These are phyloP conservation scores for Talaromyces trachyspermus DNA, from an alignment of 495 filamentous ascomycete genomes.

Conservation along the genomic window DNA sequence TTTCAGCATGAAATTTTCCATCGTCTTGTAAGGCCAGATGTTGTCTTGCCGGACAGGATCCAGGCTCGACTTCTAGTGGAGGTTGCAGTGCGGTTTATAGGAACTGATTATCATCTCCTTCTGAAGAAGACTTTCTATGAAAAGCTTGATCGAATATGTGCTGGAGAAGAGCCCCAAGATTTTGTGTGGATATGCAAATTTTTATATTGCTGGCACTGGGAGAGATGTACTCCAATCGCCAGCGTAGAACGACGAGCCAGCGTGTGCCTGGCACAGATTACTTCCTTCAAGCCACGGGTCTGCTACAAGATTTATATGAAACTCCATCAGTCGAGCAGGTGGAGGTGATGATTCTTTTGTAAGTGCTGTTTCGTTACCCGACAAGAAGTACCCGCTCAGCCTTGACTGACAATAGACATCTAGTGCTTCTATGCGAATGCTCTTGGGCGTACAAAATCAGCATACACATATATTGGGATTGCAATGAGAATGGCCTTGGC, in stretches of 20 bases:
- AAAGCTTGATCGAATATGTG: constrained; percentile 9
- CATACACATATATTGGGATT: constrained; percentile 16
- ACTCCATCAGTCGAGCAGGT: constrained; percentile 4
- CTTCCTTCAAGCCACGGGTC: constrained; percentile 8
- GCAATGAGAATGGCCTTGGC: constrained; percentile 14
- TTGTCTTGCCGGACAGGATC: constrained; percentile 9
- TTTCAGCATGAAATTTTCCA: constrained; percentile 11
- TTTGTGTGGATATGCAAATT: constrained; percentile 10
- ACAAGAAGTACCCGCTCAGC: background rate
- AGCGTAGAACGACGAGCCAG: constrained; percentile 5
- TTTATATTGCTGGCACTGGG: constrained; percentile 10
- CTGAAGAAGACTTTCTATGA: constrained; percentile 10
- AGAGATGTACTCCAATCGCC: constrained; percentile 12
- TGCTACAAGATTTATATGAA: constrained; percentile 8
- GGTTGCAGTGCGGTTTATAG: constrained; percentile 11
- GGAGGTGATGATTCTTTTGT: constrained; percentile 6
- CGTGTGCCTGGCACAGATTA: constrained; percentile 11
- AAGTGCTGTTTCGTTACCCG: constrained; percentile 3
- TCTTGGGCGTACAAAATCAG: constrained; percentile 11
- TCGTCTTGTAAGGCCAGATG: constrained; percentile 6
- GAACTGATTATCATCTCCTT: constrained; percentile 10
- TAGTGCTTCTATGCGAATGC: constrained; percentile 11
- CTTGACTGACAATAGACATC: constrained; percentile 5
- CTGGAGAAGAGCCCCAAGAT: constrained; percentile 4
- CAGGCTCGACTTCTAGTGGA: constrained; percentile 8